A percentile compares a stretch with the other conserved stretches of the same genome.
Conservation (phyloP, 2,329 filamentous ascomycete genomes). For the Graphium sp. region DNA sequence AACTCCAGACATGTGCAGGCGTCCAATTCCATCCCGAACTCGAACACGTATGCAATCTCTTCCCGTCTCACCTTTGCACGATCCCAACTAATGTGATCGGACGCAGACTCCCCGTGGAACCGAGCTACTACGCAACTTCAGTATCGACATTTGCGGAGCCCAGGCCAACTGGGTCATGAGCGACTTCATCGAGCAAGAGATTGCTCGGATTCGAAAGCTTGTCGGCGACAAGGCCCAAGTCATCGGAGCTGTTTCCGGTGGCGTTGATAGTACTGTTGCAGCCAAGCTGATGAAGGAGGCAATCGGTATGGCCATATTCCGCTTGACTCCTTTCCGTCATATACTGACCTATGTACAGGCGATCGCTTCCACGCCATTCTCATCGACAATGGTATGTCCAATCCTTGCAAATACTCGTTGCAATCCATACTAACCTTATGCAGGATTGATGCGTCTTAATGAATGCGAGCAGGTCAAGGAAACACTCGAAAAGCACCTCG, state of each 20-base stretch:
- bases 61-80: too few relatives aligned
- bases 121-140: slow-evolving; percentile 67
- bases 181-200: slow-evolving; percentile 68
- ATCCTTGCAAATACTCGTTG: slow-evolving; percentile 5
- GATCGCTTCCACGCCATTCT: slow-evolving; percentile 65
- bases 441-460: slow-evolving; percentile 70
- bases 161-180: slow-evolving; percentile 70
- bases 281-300: slow-evolving; percentile 75
- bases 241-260: slow-evolving; percentile 39
- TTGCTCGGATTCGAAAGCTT: slow-evolving; percentile 60
- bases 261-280: slow-evolving; percentile 80
- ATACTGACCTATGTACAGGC: too few relatives aligned
- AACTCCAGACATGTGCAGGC: slow-evolving; percentile 14
- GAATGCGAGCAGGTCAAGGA: slow-evolving; percentile 72
- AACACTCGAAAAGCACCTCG: slow-evolving; percentile 60
- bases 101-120: slow-evolving; percentile 54
- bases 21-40: slow-evolving; percentile 89
- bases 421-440: slow-evolving; percentile 2
- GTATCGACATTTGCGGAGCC: slow-evolving; percentile 64
- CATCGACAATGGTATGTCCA: slow-evolving; percentile 53
- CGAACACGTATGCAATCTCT: slow-evolving; percentile 1
- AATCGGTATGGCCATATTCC: slow-evolving; percentile 30
- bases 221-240: slow-evolving; percentile 75
- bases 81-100: too few relatives aligned
- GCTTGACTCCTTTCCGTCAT: too few relatives aligned